Base-by-base conservation (phyloP, 331 rosid species). In the Cydonia oblonga region DNA sequence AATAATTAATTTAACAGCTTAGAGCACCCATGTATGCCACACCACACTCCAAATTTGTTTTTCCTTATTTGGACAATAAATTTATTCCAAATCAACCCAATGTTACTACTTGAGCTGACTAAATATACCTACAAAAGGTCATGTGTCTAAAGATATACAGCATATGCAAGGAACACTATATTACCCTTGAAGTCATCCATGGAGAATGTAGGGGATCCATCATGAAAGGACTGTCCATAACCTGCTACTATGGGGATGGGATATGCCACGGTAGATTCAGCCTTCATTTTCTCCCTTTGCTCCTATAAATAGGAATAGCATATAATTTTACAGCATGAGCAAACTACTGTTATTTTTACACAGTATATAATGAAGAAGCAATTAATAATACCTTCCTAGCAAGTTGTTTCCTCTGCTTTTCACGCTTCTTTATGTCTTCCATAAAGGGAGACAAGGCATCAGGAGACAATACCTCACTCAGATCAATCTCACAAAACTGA, bases 181-280 rank as follows among this genome's bases (percentile, higher is more conserved):
- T 84, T 84, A 93, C 98, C 97, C 86, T 88, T 93, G 69, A 93
- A 93, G 83, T 93, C 97, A 84, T 89, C 96, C 85, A 93, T 77
- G 77, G 98, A 91, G 86, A 91, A 92, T 2, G 78, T 69, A 9
- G 96, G 96, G 69, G 85, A 64, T 66, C 80, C 84, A 58, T 79
- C 81, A 30, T 22, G 81, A 61, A 68, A 63, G 60, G 79, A 44
- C 57, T 60, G 69, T 71, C 77, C 86, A 76, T 57, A 81, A 77
- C 61, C 74, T 28, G 83, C 74, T 53, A 82, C 71, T 71, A 80
- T 69, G 19, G 87, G 81, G 75, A 78, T 68, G 66, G 89, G 69
- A 79, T 83, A 86, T n/a, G 80, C 60, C 64, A 83, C 60, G 59
- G 88, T 74, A 87, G 92, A 92, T 77, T 91, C 97, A 44, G 96